A percentile compares a stretch with the other conserved stretches of the same genome.
Conservation (phyloP, 352 stramenopile genomes). For the Pythium volutum region DNA sequence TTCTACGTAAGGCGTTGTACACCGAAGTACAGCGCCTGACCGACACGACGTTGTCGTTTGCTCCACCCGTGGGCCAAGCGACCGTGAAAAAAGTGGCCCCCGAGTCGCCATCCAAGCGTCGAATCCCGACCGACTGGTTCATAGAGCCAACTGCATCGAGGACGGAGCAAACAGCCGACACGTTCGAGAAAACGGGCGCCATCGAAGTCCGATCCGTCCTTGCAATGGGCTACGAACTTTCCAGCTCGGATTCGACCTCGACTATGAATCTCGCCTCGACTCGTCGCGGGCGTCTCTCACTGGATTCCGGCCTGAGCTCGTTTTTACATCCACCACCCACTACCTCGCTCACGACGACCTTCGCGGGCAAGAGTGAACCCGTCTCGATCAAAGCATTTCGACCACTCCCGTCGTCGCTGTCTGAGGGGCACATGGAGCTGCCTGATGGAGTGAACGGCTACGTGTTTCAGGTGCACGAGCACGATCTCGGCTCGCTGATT, state of each 20-base stretch:
- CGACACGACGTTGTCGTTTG: conserved; percentile 55
- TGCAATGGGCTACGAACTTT: conserved; percentile 11
- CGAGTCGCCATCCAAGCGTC: conserved; percentile 60
- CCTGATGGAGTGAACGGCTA: conserved; percentile 69
- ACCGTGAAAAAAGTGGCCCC: conserved; percentile 74
- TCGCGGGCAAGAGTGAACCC: conserved; percentile 20
- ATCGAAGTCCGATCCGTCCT: conserved; percentile 2
- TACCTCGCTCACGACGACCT: conserved; percentile 14
- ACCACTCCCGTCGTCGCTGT: conserved; percentile 40
- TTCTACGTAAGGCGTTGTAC: conserved; percentile 58
- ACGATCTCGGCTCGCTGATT: conserved; percentile 80
- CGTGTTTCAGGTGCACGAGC: conserved; percentile 77
- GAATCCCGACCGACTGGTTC: conserved; percentile 80
- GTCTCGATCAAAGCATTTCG: conserved; percentile 33
- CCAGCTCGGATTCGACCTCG: conserved; percentile 12
- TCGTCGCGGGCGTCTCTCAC: not conserved
- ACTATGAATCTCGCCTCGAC: conserved; percentile 5
- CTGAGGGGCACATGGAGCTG: conserved; percentile 72
- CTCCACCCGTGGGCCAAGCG: conserved; percentile 56
- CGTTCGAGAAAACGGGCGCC: conserved; percentile 1
- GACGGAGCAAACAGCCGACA: conserved; percentile 15
- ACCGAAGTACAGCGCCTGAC: conserved; percentile 51
- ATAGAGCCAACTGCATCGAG: conserved; percentile 38
- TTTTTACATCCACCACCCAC: conserved; percentile 13
- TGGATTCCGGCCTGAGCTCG: conserved; percentile 9